phyloP scores from a whole-genome alignment of 75 land plant species.

The Picea sitchensis region DNA sequence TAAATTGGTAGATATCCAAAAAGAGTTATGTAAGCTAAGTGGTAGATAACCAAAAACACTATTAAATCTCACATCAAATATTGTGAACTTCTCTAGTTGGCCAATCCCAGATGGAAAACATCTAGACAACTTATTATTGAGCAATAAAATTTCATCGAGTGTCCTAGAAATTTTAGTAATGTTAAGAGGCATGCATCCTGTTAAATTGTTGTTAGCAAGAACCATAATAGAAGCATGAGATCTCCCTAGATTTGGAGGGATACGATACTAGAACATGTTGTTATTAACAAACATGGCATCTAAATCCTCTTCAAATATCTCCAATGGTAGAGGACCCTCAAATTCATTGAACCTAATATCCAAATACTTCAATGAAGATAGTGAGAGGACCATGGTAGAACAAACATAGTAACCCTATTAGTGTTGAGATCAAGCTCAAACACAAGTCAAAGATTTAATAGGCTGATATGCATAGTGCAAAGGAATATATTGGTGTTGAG shows the following conservation, averaged over 20 bases:
- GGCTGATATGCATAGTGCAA: conserved; percentile 29
- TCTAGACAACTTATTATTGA: conserved; percentile 38
- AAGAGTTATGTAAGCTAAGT: conserved; percentile 10
- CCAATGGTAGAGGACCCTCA: conserved; percentile 35
- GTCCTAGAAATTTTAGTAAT: conserved; percentile 35
- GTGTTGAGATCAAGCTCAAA: conserved; percentile 69
- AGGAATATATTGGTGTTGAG: conserved; percentile 49
- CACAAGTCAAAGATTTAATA: conserved; percentile 22
- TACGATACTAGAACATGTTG: conserved; percentile 22
- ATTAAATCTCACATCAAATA: conserved; percentile 66
- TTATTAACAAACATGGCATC: conserved; percentile 49
- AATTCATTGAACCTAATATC: conserved; percentile 55
- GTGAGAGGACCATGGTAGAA: conserved; percentile 42
- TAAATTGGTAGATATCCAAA: too few relatives aligned
- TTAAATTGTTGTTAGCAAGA: conserved; percentile 44
- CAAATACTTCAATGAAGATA: conserved; percentile 44
- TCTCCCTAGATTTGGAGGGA: conserved; percentile 34
- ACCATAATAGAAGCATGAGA: conserved; percentile 37
- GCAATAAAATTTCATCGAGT: conserved; percentile 40
- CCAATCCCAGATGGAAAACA: conserved; percentile 37
- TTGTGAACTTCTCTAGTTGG: conserved; percentile 27
- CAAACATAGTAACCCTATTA: conserved; percentile 67
- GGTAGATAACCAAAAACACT: conserved; percentile 42
- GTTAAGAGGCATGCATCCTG: conserved; percentile 34
- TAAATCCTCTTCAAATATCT: conserved; percentile 38